Percentiles rank a stretch among this genome's conserved stretches.
Evolutionary conservation across 1,139 yeast species (phyloP).

Genomic region (Tardiomyces digboiensis): DNA sequence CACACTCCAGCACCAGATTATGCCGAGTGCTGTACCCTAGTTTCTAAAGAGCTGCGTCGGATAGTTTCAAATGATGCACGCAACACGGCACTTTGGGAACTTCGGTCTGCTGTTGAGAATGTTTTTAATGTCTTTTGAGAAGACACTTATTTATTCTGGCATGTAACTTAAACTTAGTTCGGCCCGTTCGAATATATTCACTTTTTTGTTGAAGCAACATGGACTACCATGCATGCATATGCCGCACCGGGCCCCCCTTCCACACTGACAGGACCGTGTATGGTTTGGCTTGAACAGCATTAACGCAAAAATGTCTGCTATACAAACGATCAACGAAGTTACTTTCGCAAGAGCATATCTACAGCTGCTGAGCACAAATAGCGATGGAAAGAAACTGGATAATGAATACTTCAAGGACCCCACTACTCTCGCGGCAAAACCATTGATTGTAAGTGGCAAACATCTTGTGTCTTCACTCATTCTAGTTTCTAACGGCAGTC

Average conservation of each 20-base stretch:
- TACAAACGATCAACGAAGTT: background rate
- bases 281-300: too few relatives aligned
- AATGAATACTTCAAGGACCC: background rate
- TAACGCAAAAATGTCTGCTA: background rate
- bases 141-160: background rate
- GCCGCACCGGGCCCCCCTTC: too few relatives aligned
- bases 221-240: too few relatives aligned
- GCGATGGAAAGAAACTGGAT: background rate
- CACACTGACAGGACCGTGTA: too few relatives aligned
- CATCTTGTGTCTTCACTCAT: background rate
- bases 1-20: background rate
- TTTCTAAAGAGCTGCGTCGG: background rate
- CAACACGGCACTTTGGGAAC: background rate
- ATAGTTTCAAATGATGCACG: background rate
- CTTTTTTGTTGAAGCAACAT: too few relatives aligned
- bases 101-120: background rate
- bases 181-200: too few relatives aligned
- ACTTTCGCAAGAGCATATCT: background rate
- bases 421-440: background rate
- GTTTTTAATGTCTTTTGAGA: background rate
- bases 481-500: constrained; percentile 1
- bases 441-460: background rate
- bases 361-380: background rate
- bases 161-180: too few relatives aligned
- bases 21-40: background rate